These are phyloP conservation scores for Colletotrichum phormii DNA, from an alignment of 2,329 filamentous ascomycete species.

Conservation along the genomic window DNA sequence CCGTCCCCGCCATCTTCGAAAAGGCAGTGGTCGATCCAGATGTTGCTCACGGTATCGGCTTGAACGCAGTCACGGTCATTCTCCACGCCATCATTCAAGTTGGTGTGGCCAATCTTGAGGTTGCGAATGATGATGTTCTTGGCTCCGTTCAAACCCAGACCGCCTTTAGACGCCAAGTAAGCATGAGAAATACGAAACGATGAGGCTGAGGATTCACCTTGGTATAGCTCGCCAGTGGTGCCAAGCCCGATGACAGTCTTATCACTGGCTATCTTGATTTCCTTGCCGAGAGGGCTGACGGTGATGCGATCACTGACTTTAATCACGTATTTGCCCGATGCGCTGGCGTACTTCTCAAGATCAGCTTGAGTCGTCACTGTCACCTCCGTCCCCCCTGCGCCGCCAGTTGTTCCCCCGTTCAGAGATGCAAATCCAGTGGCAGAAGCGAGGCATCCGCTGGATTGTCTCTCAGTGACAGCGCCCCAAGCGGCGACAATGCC, in stretches of 20 bases:
- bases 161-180: slow-evolving; percentile 10
- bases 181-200: too few species aligned
- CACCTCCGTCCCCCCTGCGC: slow-evolving; percentile 39
- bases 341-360: slow-evolving; percentile 40
- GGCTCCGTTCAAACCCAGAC: slow-evolving; percentile 32
- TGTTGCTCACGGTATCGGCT: slow-evolving; percentile 34
- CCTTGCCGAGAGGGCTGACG: slow-evolving; percentile 39
- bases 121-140: slow-evolving; percentile 40
- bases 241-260: slow-evolving; percentile 41
- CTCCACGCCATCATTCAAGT: slow-evolving; percentile 19
- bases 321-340: slow-evolving; percentile 40
- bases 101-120: slow-evolving; percentile 34
- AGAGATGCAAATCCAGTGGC: slow-evolving; percentile 42
- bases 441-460: slow-evolving; percentile 22
- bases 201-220: neutral
- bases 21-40: slow-evolving; percentile 39
- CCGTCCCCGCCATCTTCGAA: slow-evolving; percentile 36
- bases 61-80: slow-evolving; percentile 35
- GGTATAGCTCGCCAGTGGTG: slow-evolving; percentile 23
- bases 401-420: slow-evolving; percentile 42
- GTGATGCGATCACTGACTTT: slow-evolving; percentile 41
- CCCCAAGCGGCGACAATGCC: neutral
- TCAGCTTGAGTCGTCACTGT: slow-evolving; percentile 39
- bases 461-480: neutral
- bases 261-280: slow-evolving; percentile 39